Evolutionary conservation across 352 stramenopile genomes (phyloP), one percentile per base, ranked within the genome.

Genomic region (Phytopythium boreale): DNA sequence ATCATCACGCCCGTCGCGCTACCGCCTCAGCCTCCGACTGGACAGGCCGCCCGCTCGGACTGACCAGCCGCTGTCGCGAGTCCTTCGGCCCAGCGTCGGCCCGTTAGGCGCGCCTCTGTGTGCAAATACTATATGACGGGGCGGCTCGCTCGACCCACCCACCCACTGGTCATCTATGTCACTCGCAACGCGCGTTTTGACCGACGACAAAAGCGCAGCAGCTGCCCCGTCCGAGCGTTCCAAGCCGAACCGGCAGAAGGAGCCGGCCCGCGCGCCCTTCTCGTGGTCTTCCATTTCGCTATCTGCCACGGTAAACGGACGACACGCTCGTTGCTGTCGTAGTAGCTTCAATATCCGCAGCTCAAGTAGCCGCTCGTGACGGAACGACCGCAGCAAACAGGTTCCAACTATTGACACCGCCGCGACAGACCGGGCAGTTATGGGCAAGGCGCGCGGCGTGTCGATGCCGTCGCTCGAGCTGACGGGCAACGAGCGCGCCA

Each of bases 401-500:
- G 27, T 24, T 39, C 50, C 29, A n/a, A 15, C 50, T 36, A 50
- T 36, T 60, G 39, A 31, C 11, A 15, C 36, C 2, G 11, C 37
- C 12, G 36, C n/a, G n/a, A n/a, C 34, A 9, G n/a, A 36, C 9
- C 22, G n/a, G 7, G 14, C n/a, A n/a, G n/a, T n/a, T n/a, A 60
- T 60, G 55, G 55, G 55, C n/a, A 60, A 60, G 55, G 55, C 55
- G 29, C 55, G 64, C 9, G 71, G 59, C 61, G 60, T 71, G 22
- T 11, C 22, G n/a, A 73, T 78, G 64, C 71, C 71, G 22, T 52
- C 59, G 31, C 31, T 78, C 51, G 68, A 78, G 27, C 59, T 78
- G 11, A 59, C 74, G 56, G 50, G 19, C 20, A 37, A 70, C 12
- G 71, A 78, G 41, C 62, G 67, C 29, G 59, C 69, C 31, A 60